Evolutionary conservation across 257 asterid genomes (phyloP), one percentile per base, ranked within the genome.

Genomic region (Haberlea rhodopensis): DNA sequence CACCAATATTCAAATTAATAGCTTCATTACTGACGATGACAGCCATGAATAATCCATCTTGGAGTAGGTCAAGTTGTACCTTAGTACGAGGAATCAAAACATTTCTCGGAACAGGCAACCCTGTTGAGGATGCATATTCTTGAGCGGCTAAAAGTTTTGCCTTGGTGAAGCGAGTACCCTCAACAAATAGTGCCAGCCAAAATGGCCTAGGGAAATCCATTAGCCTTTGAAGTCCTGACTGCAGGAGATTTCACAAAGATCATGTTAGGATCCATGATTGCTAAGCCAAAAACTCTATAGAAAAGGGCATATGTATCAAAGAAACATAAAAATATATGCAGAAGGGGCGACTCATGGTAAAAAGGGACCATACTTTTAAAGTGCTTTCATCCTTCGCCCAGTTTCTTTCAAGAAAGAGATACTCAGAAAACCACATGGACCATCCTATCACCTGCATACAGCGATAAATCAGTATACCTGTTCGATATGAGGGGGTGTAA

Each of bases 341-440:
- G 61, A 27, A 63, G 7, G 11, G 48, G 43, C 34, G 37, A 52
- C 58, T 16, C 57, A 57, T 26, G 22, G 20, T 52, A 26, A 67
- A 60, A 63, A 23, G 60, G 28, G 56, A 37, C 65, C 34, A 53
- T 87, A 92, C 97, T 94, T 89, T 87, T 60, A 94, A 71, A 16
- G 92, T 90, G 78, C 22, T 72, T 78, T 94, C 97, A 80, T 94
- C 99, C 72, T 76, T 90, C 46, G 91, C 95, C 99, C 97, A 94
- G 73, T 74, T 89, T 81, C 99, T 87, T 82, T 94, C 99, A 74
- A 94, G 99, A 78, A 87, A 94, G 57, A 94, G 88, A 78, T 94
- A 86, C 68, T 86, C 95, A 49, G 95, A 81, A 70, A 94, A 94
- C 99, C 99, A 94, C 99, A 90, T 94, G 57, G 99, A 89, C 96